These are phyloP conservation scores for Immersiporthe knoxdaviesiana DNA, from an alignment of 2,329 filamentous ascomycete genomes.

Conservation along the genomic window DNA sequence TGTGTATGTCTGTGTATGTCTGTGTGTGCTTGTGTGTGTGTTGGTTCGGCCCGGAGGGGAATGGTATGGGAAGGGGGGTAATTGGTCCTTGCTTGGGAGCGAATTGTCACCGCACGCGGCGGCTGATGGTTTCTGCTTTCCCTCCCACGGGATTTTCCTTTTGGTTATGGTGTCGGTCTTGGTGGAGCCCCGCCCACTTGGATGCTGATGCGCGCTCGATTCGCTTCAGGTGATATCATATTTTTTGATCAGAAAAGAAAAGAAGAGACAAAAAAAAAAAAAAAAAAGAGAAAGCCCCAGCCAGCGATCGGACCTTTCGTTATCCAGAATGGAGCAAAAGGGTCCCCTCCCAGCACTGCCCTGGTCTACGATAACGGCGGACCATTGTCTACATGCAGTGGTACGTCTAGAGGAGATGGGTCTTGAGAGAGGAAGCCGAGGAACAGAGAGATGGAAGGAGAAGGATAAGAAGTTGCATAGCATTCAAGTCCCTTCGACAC, in stretches of 20 bases:
- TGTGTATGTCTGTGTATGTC: too few species aligned
- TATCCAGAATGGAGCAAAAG: neutral
- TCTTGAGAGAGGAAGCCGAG: neutral
- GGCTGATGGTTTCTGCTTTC: slow-evolving; percentile 10
- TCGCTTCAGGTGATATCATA: slow-evolving; percentile 9
- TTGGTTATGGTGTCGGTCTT: neutral
- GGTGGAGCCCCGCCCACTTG: slow-evolving; percentile 12
- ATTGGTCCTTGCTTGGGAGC: neutral
- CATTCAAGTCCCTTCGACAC: neutral
- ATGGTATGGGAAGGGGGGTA: slow-evolving; percentile 1
- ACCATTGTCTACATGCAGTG: neutral
- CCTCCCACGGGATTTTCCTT: neutral
- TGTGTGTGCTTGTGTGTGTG: neutral
- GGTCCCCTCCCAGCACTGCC: neutral
- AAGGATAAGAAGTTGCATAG: neutral
- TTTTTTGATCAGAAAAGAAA: neutral
- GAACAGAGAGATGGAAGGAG: neutral
- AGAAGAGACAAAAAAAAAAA: too few species aligned
- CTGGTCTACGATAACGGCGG: neutral
- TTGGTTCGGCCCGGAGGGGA: neutral
- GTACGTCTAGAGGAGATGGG: neutral
- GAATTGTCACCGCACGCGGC: slow-evolving; percentile 11
- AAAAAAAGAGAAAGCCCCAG: neutral
- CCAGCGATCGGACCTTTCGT: neutral
- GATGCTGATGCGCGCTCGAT: slow-evolving; percentile 5